Base-by-base conservation (phyloP, 2,329 filamentous ascomycete genomes). In the Scortechinia acanthostroma region DNA sequence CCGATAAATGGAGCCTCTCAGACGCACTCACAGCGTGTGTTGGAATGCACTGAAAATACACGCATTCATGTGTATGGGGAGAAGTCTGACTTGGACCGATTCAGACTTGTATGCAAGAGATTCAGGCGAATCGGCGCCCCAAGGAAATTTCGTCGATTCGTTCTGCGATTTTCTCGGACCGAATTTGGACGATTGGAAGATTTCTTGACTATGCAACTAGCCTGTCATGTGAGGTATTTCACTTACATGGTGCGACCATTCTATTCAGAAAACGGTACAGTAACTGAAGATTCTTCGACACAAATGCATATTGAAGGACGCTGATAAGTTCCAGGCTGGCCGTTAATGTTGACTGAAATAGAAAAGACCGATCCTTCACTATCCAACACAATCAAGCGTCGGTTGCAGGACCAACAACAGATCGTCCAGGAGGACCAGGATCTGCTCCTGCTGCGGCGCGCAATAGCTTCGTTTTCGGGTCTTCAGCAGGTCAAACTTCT, bases 161-260 rank as follows among this genome's bases (percentile, higher is more conserved):
- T 51, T 33, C 43, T 52, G 45, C 48, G 51, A 22, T 48, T 54
- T 43, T 51, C 53, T 21, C 22, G 43, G 10, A 37, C 40, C 20
- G 48, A 50, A 13, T 48, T 55, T 42, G 37, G 44, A 42, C 43
- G 53, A 17, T 45, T 54, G 25, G 48, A 52, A 47, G 48, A 37
- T 51, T 47, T 45, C 48, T 47, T 49, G 45, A 48, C 54, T 43
- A 63, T 60, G 60, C 58, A 60, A 47, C 53, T 59, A 46, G 60
- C 61, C 45, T 57, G 55, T 49, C 58, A 63, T 53, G 59, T 62
- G 43, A 60, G 52, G 50, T 55, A 55, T 49, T 56, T 64, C 47
- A 64, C 61, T 45, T 64, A 64, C 50, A 60, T 64, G 54, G 61
- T 63, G 52, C 60, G 61, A 54, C 61, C 61, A 30, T 63, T 61